Percentiles rank a stretch among this genome's conserved stretches.
phyloP scores from a whole-genome alignment of 495 filamentous ascomycete genomes.

The Podospora didyma region DNA sequence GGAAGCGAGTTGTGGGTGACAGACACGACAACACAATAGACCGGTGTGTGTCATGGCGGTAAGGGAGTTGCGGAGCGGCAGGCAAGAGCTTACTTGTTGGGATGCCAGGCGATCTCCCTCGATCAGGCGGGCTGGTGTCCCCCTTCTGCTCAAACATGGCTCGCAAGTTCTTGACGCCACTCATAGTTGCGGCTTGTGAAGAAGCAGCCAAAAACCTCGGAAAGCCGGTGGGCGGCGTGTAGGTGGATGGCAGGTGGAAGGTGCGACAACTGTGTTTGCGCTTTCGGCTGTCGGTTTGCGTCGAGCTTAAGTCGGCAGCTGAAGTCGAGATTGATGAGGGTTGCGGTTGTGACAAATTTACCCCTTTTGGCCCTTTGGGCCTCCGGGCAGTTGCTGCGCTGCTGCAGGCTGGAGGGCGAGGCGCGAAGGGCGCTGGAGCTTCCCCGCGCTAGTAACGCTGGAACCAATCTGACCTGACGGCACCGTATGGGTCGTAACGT shows the following conservation, averaged over 20 bases:
- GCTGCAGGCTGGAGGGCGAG: conserved; percentile 5
- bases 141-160: conserved; percentile 83
- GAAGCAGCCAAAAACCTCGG: not conserved
- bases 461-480: not conserved
- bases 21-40: not conserved
- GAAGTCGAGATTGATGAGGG: no score
- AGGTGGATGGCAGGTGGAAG: not conserved
- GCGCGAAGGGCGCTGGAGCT: conserved; percentile 11
- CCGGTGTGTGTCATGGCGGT: not conserved
- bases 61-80: not conserved
- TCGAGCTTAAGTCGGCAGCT: not conserved
- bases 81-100: conserved; percentile 23
- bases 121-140: conserved; percentile 60
- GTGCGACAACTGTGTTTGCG: not conserved
- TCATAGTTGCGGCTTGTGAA: conserved; percentile 34
- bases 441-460: conserved; percentile 15
- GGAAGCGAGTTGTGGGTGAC: not conserved
- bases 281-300: not conserved
- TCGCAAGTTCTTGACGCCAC: conserved; percentile 61
- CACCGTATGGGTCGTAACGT: no score
- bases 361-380: conserved; percentile 11
- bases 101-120: conserved; percentile 66
- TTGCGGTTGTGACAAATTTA: conserved; percentile 9
- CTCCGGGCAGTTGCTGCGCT: not conserved
- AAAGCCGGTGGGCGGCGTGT: not conserved